These are phyloP conservation scores for Schwanniomyces yamadae DNA, from an alignment of 805 yeast genomes.

Conservation along the genomic window DNA sequence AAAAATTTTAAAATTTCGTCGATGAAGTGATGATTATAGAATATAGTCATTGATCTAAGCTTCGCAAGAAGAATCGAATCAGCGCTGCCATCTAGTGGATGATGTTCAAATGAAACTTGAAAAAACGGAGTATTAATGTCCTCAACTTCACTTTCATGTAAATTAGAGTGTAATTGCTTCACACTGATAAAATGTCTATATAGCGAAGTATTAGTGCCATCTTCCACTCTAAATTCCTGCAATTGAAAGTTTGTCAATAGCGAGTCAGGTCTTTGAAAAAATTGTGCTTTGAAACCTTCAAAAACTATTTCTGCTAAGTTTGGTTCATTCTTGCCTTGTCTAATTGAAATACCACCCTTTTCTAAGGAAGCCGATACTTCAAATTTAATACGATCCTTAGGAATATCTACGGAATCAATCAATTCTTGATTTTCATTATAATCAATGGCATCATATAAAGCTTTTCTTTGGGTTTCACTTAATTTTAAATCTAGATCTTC, in stretches of 20 bases:
- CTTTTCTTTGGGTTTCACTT: slow-evolving; percentile 85
- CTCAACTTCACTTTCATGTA: slow-evolving; percentile 16
- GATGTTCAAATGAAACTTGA: slow-evolving; percentile 75
- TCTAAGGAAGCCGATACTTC: slow-evolving; percentile 67
- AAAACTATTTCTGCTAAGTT: slow-evolving; percentile 76
- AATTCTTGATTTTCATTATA: slow-evolving; percentile 65
- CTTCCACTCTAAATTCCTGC: slow-evolving; percentile 81
- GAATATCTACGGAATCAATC: slow-evolving; percentile 58
- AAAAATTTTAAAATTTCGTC: slow-evolving; percentile 76
- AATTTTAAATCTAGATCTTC: slow-evolving; percentile 35
- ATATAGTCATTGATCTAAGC: slow-evolving; percentile 82
- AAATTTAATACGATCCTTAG: slow-evolving; percentile 68
- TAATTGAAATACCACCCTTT: slow-evolving; percentile 74
- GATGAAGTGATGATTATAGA: slow-evolving; percentile 80
- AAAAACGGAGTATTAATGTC: slow-evolving; percentile 64
- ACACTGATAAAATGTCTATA: slow-evolving; percentile 88
- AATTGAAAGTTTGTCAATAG: slow-evolving; percentile 68
- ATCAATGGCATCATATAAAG: slow-evolving; percentile 90
- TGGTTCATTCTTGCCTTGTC: slow-evolving; percentile 34
- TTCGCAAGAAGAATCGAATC: slow-evolving; percentile 75
- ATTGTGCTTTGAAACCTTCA: slow-evolving; percentile 75
- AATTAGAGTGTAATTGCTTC: slow-evolving; percentile 53
- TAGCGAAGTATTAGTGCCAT: slow-evolving; percentile 75
- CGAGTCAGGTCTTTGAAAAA: slow-evolving; percentile 78
- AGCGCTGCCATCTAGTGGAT: slow-evolving; percentile 82